Conservation (phyloP, 1,284 basidiomycete species). For the Exobasidium rhododendri region DNA sequence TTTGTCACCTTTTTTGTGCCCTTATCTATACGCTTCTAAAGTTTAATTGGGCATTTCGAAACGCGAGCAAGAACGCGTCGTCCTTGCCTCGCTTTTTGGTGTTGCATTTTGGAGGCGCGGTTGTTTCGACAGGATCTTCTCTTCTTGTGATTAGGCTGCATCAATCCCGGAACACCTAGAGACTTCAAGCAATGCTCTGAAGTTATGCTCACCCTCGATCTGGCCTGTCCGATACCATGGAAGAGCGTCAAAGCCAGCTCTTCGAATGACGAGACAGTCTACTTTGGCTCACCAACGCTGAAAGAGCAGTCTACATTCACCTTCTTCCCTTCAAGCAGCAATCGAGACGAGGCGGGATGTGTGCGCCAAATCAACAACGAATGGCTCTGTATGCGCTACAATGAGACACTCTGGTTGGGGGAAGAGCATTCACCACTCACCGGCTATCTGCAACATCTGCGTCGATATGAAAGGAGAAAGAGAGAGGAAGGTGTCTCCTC, state of each 20-base stretch:
- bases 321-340: not conserved
- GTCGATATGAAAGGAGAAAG: not conserved
- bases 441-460: not conserved
- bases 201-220: not conserved
- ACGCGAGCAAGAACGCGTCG: too few relatives aligned
- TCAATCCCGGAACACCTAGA: too few relatives aligned
- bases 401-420: conserved; percentile 11
- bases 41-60: too few relatives aligned
- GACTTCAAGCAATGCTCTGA: not conserved
- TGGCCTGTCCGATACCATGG: not conserved
- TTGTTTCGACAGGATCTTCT: too few relatives aligned
- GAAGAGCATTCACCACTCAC: conserved; percentile 8
- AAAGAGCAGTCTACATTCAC: not conserved
- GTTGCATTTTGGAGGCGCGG: too few relatives aligned
- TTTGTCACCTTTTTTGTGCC: too few relatives aligned
- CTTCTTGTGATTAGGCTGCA: too few relatives aligned
- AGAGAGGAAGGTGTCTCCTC: not conserved
- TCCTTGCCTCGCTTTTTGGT: too few relatives aligned
- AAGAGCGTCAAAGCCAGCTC: not conserved
- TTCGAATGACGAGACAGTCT: not conserved
- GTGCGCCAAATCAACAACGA: not conserved
- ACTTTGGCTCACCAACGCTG: not conserved
- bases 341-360: not conserved
- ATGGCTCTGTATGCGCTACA: not conserved
- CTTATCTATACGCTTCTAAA: too few relatives aligned